Base-by-base conservation (phyloP, 306 rosid species). In the Cucurbita pepo region DNA sequence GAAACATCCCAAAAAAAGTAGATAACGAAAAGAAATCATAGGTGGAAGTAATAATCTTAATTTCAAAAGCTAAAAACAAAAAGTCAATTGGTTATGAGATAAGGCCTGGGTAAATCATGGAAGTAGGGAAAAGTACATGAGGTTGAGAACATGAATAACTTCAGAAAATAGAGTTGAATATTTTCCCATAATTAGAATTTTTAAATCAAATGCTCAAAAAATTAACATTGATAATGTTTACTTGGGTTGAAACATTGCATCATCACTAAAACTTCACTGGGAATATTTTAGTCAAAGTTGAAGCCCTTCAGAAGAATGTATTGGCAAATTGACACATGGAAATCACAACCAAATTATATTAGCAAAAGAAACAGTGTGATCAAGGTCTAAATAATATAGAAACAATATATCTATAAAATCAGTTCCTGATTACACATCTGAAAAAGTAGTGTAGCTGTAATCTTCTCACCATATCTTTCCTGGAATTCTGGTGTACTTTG, bases 401-500 rank as follows among this genome's bases (percentile, higher is more conserved):
- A 40, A 22, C 54, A 19, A 11, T 25, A 43, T 22, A 66, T 40
- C 30, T 65, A 64, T 36, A 65, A 15, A 65, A 65, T 66, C 54
- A 66, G 72, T 43, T 12, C 41, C 38, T 18, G 21, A 69, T 6
- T 47, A 21, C 41, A 11, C 73, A 67, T 18, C 16, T 18, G 15
- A n/a, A 18, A 41, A 18, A 66, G 45, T 66, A 6, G 43, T 8
- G 55, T 41, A 43, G 40, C n/a, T 11, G 56, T 21, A 19, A 67
- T 45, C 53, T 67, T 22, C 77, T 22, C 85, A 88, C 95, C 91
- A 75, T 88, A 88, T 88, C 91, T 85, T 81, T 88, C 91, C 83
- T 88, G 95, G 82, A 88, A 88, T 58, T 88, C 91, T 60, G 91
- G 95, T 0, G 89, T 88, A 81, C 82, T 83, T 69, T 81, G 91